Conservation (phyloP, 2,329 filamentous ascomycete species). For the Pseudocercospora fijiensis region DNA sequence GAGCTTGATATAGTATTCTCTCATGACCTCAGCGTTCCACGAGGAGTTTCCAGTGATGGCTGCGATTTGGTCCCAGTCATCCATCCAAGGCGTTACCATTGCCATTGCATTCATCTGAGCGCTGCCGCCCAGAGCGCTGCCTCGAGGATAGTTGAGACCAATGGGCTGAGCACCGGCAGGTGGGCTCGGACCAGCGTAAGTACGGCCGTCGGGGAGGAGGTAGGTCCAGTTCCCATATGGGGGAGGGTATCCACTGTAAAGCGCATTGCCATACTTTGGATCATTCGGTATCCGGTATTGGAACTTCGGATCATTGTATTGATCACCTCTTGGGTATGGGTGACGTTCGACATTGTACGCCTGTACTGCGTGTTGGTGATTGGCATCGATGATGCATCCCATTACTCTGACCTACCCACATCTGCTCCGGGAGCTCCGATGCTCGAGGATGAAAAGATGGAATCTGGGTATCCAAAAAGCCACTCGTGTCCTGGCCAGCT, state of each 20-base stretch:
- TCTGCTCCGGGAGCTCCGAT: conserved; percentile 13
- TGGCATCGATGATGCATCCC: background rate
- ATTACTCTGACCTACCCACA: conserved; percentile 7
- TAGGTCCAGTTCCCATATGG: conserved; percentile 39
- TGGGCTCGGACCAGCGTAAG: conserved; percentile 54
- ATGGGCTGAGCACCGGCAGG: conserved; percentile 7
- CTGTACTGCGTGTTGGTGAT: background rate
- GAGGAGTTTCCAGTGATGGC: conserved; percentile 58
- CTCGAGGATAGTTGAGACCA: conserved; percentile 55
- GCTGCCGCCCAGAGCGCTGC: conserved; percentile 57
- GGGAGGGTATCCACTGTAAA: conserved; percentile 11
- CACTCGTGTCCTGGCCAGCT: conserved; percentile 58
- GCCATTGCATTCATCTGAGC: conserved; percentile 62
- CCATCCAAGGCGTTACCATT: conserved; percentile 56
- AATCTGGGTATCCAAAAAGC: conserved; percentile 44
- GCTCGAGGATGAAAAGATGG: conserved; percentile 16
- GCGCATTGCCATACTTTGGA: conserved; percentile 5
- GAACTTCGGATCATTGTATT: conserved; percentile 9
- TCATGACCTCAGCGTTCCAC: conserved; percentile 59
- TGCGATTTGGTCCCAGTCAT: conserved; percentile 60
- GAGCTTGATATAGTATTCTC: conserved; percentile 53
- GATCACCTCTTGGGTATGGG: background rate
- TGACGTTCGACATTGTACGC: background rate
- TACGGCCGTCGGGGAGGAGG: conserved; percentile 43
- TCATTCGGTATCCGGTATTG: conserved; percentile 7